Percentiles rank a stretch among this genome's conserved stretches.
These are phyloP conservation scores for Globisporangium sylvaticum DNA, from an alignment of 352 stramenopile genomes.

Conservation along the genomic window DNA sequence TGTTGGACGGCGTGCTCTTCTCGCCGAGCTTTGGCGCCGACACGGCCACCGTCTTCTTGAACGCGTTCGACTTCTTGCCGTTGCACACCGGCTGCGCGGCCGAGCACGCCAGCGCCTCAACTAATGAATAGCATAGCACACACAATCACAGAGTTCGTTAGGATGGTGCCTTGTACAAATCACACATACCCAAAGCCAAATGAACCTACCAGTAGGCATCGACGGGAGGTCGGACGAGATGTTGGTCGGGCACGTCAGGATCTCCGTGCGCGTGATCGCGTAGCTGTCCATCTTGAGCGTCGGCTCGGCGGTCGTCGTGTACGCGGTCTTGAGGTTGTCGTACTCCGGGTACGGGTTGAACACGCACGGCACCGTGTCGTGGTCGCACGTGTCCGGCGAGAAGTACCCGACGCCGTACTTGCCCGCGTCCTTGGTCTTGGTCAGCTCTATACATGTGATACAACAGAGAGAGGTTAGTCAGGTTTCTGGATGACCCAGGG, in stretches of 20 bases:
- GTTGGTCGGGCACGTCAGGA: conserved; percentile 34
- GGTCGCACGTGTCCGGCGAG: conserved; percentile 57
- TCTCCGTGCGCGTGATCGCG: conserved; percentile 22
- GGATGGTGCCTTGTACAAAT: not conserved
- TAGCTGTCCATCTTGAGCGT: conserved; percentile 38
- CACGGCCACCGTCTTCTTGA: conserved; percentile 25
- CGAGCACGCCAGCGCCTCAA: conserved; percentile 45
- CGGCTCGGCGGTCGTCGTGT: conserved; percentile 33
- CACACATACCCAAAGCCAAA: not conserved
- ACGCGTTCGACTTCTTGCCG: conserved; percentile 49
- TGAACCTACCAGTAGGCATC: not conserved
- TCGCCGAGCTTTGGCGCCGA: conserved; percentile 7
- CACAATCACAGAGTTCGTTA: not conserved
- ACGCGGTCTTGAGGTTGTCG: conserved; percentile 63
- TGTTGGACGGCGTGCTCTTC: conserved; percentile 8
- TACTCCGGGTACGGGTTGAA: conserved; percentile 78
- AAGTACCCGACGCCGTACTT: conserved; percentile 81
- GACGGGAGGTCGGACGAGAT: not conserved
- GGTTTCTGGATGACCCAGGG: not conserved
- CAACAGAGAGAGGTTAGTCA: not conserved
- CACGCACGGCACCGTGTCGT: conserved; percentile 35
- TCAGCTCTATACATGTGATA: not conserved
- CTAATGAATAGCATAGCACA: conserved; percentile 15
- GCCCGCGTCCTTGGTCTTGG: conserved; percentile 33
- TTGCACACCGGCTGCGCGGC: conserved; percentile 52